Base-by-base conservation (phyloP, 352 stramenopile species). In the Globisporangium heterothallicum region DNA sequence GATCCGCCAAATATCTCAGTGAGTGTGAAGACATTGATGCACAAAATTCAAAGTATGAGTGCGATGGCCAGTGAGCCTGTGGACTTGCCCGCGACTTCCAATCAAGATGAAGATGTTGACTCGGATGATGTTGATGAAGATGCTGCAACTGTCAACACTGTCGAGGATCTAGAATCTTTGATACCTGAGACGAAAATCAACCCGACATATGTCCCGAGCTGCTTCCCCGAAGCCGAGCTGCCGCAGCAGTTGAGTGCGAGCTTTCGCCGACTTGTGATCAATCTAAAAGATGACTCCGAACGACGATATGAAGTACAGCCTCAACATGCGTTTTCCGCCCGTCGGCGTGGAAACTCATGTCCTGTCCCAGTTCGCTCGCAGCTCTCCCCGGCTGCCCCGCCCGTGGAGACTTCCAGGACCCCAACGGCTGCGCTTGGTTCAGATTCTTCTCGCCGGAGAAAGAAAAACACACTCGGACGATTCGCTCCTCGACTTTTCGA, bases 241-340 rank as follows among this genome's bases (percentile, higher is more conserved):
- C 77, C 83, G 41, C 65, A 87, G 42, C 66, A 85, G 8, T 70
- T 94, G 22, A 91, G 80, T 1, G 72, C 72, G 22, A 89, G 78
- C 44, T 63, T 94, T n/a, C 72, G 83, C 0, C 78, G 80, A 3
- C 64, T 94, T 6, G 80, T 91, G 45, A 82, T 92, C 27, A 61
- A 82, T 16, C 60, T 94, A 7, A 81, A 88, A 59, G 63, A 84
- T 25, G 77, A 88, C 24, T 79, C 75, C 35, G 80, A 90, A 35
- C 63, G 61, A 4, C 46, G 67, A 18, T 38, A 59, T 18, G 49
- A 59, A 25, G 7, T 64, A 18, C 34, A 57, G 42, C 53, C 56
- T 4, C 44, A 49, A 41, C 25, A 49, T 25, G 45, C 44, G 2
- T 49, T 60, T 22, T 32, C 45, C 22, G 26, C 57, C 12, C 64